Evolutionary conservation across 169 alveolate genomes (phyloP), one percentile per base, ranked within the genome.

Genomic region (Sarcocystis neurona): DNA sequence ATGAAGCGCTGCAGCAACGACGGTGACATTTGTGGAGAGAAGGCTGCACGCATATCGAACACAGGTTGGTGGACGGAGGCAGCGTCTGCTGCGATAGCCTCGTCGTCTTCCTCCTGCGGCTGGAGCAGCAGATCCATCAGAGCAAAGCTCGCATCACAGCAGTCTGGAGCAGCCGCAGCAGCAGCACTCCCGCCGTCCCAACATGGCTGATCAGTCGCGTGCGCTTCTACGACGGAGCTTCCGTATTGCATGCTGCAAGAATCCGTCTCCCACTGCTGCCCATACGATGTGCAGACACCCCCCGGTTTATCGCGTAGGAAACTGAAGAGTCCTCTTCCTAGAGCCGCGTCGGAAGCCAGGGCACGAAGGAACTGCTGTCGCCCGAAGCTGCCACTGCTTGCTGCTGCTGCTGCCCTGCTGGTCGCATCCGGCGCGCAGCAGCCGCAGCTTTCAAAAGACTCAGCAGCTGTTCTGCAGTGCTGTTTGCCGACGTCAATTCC

Each of bases 101-200:
- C 30, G 63, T 53, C 10, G 63, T 53, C 30, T 53, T 20, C 20
- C 20, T 53, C 63, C 63, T 12, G 63, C 20, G 63, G 63, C 10
- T 20, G 10, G 20, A 53, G 20, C 63, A 12, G 63, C 63, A 10
- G 10, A 72, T 4, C 48, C 6, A 50, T 72, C 30, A 50, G 53
- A 32, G 27, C 6, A 37, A 10, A 44, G 20, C 10, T 50, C 12
- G 27, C 50, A 37, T 44, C 48, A 72, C 53, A 44, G 39, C 53
- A 27, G 39, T 44, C 43, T 34, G 43, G 53, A n/a, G 66, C 60
- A 41, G 84, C 56, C 18, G 63, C 63, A 75, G 84, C 84, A 10
- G 79, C 79, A 70, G 79, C 79, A 70, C 10, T 63, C 18, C 6
- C 56, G 23, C 47, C 32, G n/a, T 34, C 0, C 41, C 20, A 56